Evolutionary conservation across 805 yeast genomes (phyloP), one percentile per base, ranked within the genome.

Genomic region (Candida nitratophila): DNA sequence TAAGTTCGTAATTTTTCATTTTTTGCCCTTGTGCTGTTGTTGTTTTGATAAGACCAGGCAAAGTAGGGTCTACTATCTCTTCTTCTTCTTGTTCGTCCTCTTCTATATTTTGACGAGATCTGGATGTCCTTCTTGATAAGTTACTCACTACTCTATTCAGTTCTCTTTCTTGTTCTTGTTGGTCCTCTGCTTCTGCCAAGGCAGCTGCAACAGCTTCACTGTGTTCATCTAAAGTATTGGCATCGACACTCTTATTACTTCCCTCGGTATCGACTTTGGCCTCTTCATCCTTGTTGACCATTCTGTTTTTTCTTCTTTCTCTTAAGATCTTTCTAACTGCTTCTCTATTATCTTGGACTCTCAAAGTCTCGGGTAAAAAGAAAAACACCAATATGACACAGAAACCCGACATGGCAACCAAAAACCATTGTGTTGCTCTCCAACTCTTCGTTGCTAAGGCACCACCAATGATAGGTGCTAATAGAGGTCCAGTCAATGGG

Each of bases 361-460:
- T 68, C 37, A 87, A 65, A 0, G 96, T 89, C 56, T 89, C 97
- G 1, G 97, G 96, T 16, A 88, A 65, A 5, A 73, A 65, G 39
- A 83, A 70, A 6, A 77, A 50, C 35, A 87, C 64, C 42, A 76
- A 47, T 1, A 77, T 20, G 22, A 73, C 66, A 40, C 74, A 72
- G 14, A 71, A 59, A 2, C 81, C 87, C 1, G 86, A 75, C 38
- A 84, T 60, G 11, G 31, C 29, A 16, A 83, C 85, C 62, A 86
- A 65, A 43, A 86, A 78, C 91, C 95, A 88, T 55, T 85, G 93
- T 3, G 96, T 85, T 2, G 91, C 86, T 57, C 95, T 70, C 95
- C 96, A 88, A 9, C 88, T 87, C 11, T 71, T 69, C 37, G 73
- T 68, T 7, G 84, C 74, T 26, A 88, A 73, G 2, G 81, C 79